A percentile compares a stretch with the other conserved stretches of the same genome.
phyloP scores from a whole-genome alignment of 2,329 filamentous ascomycete genomes.

The Trichoderma afroharzianum region DNA sequence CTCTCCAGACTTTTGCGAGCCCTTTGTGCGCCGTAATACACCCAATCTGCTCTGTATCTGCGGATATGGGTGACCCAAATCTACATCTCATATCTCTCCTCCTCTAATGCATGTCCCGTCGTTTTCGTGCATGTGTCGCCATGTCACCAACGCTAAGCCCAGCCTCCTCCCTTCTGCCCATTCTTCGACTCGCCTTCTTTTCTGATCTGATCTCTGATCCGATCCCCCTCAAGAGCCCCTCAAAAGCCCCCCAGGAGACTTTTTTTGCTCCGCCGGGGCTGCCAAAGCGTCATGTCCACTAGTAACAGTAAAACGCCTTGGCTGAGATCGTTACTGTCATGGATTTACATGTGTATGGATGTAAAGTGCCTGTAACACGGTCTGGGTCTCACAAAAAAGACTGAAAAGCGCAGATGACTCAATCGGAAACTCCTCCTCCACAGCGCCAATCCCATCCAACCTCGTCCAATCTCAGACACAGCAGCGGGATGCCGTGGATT shows the following conservation, averaged over 20 bases:
- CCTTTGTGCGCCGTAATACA: not conserved
- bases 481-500: not conserved
- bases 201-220: not conserved
- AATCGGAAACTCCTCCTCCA: not conserved
- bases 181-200: not conserved
- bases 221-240: not conserved
- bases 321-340: not conserved
- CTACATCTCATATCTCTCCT: not conserved
- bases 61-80: not conserved
- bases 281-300: not conserved
- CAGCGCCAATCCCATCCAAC: not conserved
- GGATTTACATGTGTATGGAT: not conserved
- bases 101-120: not conserved
- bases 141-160: not conserved
- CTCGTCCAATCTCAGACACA: not conserved
- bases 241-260: not conserved
- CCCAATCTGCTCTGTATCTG: not conserved
- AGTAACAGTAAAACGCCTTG: constrained; percentile 7
- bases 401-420: not conserved
- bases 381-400: not conserved
- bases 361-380: not conserved
- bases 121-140: not conserved
- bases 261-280: not conserved
- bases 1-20: not conserved
- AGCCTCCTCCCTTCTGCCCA: not conserved